Base-by-base conservation (phyloP, 306 rosid genomes). In the Rosa rugosa region DNA sequence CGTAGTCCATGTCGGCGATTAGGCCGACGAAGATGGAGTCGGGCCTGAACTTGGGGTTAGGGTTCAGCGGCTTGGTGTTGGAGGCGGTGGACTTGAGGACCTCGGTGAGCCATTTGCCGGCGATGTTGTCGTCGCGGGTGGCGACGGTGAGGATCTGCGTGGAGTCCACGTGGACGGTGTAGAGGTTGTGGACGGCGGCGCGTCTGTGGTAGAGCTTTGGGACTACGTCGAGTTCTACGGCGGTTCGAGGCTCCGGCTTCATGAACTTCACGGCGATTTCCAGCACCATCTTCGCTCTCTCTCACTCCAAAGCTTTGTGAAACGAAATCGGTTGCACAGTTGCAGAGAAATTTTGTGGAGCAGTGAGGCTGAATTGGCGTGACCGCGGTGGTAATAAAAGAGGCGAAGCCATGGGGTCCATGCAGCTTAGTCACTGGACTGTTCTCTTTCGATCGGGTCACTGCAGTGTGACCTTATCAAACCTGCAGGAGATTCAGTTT, bases 81-180 rank as follows among this genome's bases (percentile, higher is more conserved):
- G 68, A 34, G 67, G 22, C 2, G 57, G 73, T 36, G 73, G 63
- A 34, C 42, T 59, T 84, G 63, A 80, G 47, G 18, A 68, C 47
- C 41, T 50, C 5, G 16, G 73, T 22, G 44, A 80, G 10, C 87
- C 84, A 77, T 0, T 72, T 57, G 57, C 80, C 13, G 70, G 75
- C 41, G 17, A 14, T 75, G 14, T 0, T 0, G 13, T 6, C 34
- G 62, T 23, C 27, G 76, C 5, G 0, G 17, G 85, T 69, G 45
- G 4, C 6, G 68, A 81, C 23, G 75, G 70, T 75, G 57, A 81
- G 88, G 71, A 81, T 85, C 60, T 83, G 88, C 40, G 56, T 78
- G 77, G 59, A n/a, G 17, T 44, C 71, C 71, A 59, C 56, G 41
- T 20, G 65, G 41, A 84, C 75, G 49, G 67, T 80, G 84, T 47